Percentiles rank a stretch among this genome's conserved stretches.
Conservation (phyloP, 139 green algal species). For the Coelastrella sp. region DNA sequence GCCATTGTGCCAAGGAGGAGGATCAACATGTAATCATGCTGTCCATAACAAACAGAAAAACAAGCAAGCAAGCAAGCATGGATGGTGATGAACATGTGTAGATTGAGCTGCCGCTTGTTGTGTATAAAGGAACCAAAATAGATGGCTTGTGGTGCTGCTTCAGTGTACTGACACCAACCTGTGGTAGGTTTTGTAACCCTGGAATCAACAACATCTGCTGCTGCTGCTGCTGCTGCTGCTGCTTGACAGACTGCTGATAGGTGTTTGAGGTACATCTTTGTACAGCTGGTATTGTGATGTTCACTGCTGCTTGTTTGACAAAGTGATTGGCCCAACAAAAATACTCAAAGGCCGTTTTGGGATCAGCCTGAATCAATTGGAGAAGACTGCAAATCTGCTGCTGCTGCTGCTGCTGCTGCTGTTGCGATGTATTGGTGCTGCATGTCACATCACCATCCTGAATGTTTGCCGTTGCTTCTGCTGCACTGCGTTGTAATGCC, state of each 20-base stretch:
- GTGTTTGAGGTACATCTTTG: not conserved
- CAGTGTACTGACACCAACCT: not conserved
- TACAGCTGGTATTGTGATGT: not conserved
- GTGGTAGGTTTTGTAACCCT: not conserved
- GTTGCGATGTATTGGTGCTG: not conserved
- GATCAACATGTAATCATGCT: no score
- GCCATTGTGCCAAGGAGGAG: no score
- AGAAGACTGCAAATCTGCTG: not conserved
- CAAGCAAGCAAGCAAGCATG: no score
- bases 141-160: not conserved
- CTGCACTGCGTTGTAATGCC: not conserved
- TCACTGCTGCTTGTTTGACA: not conserved
- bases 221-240: constrained; percentile 29
- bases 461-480: not conserved
- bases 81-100: no score
- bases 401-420: constrained; percentile 25
- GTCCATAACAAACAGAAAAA: no score
- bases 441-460: not conserved
- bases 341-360: not conserved
- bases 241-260: not conserved
- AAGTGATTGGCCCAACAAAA: not conserved
- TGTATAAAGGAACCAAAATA: no score
- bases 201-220: not conserved
- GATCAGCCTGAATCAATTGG: not conserved
- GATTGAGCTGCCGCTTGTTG: no score